Evolutionary conservation across 2,329 filamentous ascomycete species (phyloP), one percentile per base, ranked within the genome.

Genomic region (Penicillium sp.): DNA sequence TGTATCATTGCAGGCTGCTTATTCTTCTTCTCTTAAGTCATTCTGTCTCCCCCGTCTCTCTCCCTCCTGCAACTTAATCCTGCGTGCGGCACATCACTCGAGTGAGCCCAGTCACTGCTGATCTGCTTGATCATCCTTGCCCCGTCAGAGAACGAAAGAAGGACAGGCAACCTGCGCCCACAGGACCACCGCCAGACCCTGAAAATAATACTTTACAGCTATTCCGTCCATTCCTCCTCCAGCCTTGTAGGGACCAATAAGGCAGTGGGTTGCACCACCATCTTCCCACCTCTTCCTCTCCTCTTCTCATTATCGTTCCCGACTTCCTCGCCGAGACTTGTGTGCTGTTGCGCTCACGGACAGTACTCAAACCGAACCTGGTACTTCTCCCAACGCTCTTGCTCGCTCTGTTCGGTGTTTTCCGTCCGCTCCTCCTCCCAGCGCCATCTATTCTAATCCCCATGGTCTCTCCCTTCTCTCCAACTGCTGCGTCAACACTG

Each of bases 231-330:
- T 21, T 44, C 50, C 26, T 44, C 50, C 26, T 60, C 59, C 60
- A 67, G 66, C 61, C 66, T 63, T 67, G 66, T 65, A 66, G 62
- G 64, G 60, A 64, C 66, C 66, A 67, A 66, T 67, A 65, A 66
- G 65, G 54, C 64, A 23, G 62, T 59, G 59, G 59, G 58, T 62
- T 64, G 66, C 64, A 69, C 60, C 67, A 64, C 61, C 64, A 57
- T 60, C 62, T 56, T 64, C 47, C 56, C 57, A 56, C 52, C 19
- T 53, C 35, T 51, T 45, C 51, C 29, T 19, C 53, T 54, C 49
- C 56, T 49, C 29, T 23, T 5, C 26, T 29, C 35, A 51, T 26
- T 53, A 21, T 56, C 47, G 35, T 50, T 60, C 41, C 47, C 31
- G 29, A 52, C 30, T 30, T 26, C n/a, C 3, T 26, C 26, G 26